Evolutionary conservation across 208 protist species (phyloP), one percentile per base, ranked within the genome.

Genomic region (Acanthamoeba castellanii): DNA sequence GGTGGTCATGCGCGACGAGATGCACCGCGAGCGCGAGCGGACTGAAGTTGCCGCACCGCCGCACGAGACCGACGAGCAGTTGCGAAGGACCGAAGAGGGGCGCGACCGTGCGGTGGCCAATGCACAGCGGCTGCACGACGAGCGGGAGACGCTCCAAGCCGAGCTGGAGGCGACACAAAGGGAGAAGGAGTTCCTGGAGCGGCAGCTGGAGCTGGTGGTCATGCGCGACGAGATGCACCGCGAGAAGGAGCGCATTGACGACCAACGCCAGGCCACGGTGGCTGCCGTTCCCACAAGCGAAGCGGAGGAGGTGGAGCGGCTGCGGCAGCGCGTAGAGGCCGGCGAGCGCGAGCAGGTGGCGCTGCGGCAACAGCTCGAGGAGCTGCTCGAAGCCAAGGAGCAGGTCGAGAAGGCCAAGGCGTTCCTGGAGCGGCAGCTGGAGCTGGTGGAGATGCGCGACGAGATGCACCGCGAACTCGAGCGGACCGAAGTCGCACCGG

Each of bases 131-230:
- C 27, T 37, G 27, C 27, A 30, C 27, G 37, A 82, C 32, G 74
- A 37, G 8, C 8, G 27, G 13, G 74, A 52, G 1, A 1, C 27
- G 6, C 8, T 50, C 42, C 30, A 82, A 7, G 8, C 20, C 30
- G 74, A 82, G 42, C 30, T 22, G 8, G 20, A 85, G 11, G 45
- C 52, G 47, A 4, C 20, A 1, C 37, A 85, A 11, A 16, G 76
- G 8, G 76, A 85, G 76, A 7, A 6, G 37, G 47, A 13, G 25
- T 78, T 78, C 70, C 37, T 78, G 70, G 70, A 78, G 70, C 25
- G 70, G 8, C 70, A 78, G 70, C 70, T 78, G 70, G 70, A 78
- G 70, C 70, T 78, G 70, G 34, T 78, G n/a, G 76, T 32, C 76
- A 85, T 57, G 47, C 76, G 30, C 22, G 7, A 57, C 37, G 76